Conservation (phyloP, 352 stramenopile species). For the Saprolegnia parasitica region DNA sequence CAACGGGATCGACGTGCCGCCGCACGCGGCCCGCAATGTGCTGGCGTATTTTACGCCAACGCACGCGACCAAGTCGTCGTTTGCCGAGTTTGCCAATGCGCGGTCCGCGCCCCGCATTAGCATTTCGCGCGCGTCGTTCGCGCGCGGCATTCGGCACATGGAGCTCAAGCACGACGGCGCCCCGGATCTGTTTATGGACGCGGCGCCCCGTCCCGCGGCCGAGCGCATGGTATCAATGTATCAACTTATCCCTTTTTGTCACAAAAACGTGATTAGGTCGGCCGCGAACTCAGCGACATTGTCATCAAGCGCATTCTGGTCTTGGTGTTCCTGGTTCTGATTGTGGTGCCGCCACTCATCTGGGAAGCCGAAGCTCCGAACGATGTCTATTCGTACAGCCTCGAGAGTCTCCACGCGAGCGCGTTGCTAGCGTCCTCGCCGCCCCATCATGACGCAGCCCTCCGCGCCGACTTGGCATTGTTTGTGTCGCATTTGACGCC, state of each 20-base stretch:
- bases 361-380: background rate
- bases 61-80: background rate
- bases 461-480: background rate
- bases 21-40: conserved; percentile 7
- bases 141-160: conserved; percentile 23
- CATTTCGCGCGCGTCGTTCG: conserved; percentile 12
- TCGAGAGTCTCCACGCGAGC: conserved; percentile 6
- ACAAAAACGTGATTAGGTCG: background rate
- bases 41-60: conserved; percentile 12
- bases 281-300: conserved; percentile 19
- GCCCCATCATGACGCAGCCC: too few relatives aligned
- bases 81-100: background rate
- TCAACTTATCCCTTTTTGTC: background rate
- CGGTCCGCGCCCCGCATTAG: background rate
- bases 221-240: conserved; percentile 19
- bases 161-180: conserved; percentile 20
- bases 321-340: conserved; percentile 1
- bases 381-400: conserved; percentile 8
- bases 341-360: conserved; percentile 3
- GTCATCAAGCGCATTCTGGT: conserved; percentile 28
- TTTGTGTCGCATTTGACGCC: background rate
- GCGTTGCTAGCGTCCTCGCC: too few relatives aligned
- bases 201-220: background rate
- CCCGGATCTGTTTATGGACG: background rate
- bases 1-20: conserved; percentile 11